Evolutionary conservation across 2,329 filamentous ascomycete species (phyloP).

Genomic region (Venturia nashicola): DNA sequence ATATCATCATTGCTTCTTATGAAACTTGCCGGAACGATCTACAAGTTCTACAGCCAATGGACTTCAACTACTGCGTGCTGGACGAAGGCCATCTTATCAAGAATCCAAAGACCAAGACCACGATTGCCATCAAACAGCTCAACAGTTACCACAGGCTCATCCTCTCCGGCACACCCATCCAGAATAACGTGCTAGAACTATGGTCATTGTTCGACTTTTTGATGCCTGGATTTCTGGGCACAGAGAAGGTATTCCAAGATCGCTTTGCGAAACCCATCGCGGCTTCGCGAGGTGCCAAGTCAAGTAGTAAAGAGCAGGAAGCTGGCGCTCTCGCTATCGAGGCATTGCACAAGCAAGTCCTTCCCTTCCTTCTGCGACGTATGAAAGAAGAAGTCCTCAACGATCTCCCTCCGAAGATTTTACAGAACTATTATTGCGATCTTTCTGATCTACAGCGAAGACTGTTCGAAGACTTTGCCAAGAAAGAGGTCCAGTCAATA

Average conservation of each 20-base stretch:
- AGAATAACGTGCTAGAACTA: constrained; percentile 92
- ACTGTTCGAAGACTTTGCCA: constrained; percentile 91
- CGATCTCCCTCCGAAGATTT: constrained; percentile 91
- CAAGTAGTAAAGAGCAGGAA: constrained; percentile 96
- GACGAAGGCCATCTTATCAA: constrained; percentile 98
- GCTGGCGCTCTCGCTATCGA: constrained; percentile 92
- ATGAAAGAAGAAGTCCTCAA: constrained; percentile 96
- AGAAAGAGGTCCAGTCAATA: constrained; percentile 82
- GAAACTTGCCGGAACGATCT: constrained; percentile 94
- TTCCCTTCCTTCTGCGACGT: constrained; percentile 89
- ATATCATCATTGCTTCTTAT: constrained; percentile 94
- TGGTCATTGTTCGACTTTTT: constrained; percentile 98
- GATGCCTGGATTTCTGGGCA: constrained; percentile 95
- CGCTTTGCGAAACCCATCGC: constrained; percentile 92
- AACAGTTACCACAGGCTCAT: constrained; percentile 90
- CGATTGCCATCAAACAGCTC: constrained; percentile 79
- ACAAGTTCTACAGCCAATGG: constrained; percentile 70
- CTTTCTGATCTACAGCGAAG: constrained; percentile 89
- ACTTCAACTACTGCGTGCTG: constrained; percentile 94
- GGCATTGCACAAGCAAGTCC: constrained; percentile 94
- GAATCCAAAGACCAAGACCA: constrained; percentile 95
- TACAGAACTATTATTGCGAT: constrained; percentile 99
- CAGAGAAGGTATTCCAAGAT: constrained; percentile 93
- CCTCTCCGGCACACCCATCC: constrained; percentile 90
- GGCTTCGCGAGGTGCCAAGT: constrained; percentile 88